Evolutionary conservation across 1,284 basidiomycete genomes (phyloP).

Genomic region (Cutaneotrichosporon sp.): DNA sequence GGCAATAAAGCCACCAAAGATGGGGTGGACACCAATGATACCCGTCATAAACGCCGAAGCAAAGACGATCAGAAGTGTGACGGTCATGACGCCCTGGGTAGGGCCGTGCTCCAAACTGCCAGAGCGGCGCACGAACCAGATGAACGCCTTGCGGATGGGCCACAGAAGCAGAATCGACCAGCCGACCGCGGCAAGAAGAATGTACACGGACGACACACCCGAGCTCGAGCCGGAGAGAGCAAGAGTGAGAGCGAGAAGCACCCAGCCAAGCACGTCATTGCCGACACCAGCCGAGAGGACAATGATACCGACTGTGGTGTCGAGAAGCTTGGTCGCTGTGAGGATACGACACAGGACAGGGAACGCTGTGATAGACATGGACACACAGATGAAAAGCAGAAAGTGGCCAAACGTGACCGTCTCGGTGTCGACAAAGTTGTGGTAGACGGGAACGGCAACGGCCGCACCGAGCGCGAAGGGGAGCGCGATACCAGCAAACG

Average conservation of each 20-base stretch:
- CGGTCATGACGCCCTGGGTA: constrained; percentile 70
- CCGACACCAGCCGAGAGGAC: constrained; percentile 90
- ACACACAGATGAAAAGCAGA: constrained; percentile 85
- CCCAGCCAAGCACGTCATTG: constrained; percentile 70
- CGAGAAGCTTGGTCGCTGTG: constrained; percentile 62
- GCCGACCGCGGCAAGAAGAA: constrained; percentile 72
- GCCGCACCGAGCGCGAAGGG: constrained; percentile 83
- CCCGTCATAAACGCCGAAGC: constrained; percentile 80
- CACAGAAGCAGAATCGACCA: constrained; percentile 77
- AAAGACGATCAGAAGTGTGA: constrained; percentile 68
- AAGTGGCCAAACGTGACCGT: constrained; percentile 73
- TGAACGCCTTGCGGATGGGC: constrained; percentile 59
- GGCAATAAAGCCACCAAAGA: constrained; percentile 73
- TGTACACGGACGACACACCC: constrained; percentile 66
- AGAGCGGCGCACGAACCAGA: constrained; percentile 69
- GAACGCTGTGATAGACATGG: constrained; percentile 89
- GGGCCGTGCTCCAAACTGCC: constrained; percentile 70
- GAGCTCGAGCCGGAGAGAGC: constrained; percentile 70
- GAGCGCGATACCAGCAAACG: constrained; percentile 60
- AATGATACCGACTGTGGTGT: constrained; percentile 88
- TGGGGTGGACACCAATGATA: constrained; percentile 69
- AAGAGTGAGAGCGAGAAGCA: constrained; percentile 70
- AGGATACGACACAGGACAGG: constrained; percentile 77
- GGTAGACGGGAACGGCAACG: constrained; percentile 72
- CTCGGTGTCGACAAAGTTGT: constrained; percentile 61